Evolutionary conservation across 1,284 basidiomycete species (phyloP).

Genomic region (Cryptococcus sp.): DNA sequence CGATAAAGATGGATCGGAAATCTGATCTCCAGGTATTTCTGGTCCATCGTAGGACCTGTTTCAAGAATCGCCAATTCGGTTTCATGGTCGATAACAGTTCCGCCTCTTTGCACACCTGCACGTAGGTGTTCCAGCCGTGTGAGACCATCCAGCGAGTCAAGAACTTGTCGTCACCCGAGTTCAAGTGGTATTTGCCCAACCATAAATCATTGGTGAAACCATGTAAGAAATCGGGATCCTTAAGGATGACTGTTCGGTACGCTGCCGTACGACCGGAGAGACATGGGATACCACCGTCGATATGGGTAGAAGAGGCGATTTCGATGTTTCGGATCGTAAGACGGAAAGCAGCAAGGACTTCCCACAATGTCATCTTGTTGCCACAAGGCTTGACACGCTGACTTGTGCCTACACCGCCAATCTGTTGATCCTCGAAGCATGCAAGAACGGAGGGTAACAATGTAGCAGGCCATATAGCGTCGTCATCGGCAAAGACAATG

Average conservation of each 20-base stretch:
- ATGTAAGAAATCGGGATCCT: conserved; percentile 86
- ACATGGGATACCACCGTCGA: conserved; percentile 88
- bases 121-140: conserved; percentile 90
- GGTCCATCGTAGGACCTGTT: conserved; percentile 89
- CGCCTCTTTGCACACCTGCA: conserved; percentile 86
- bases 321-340: conserved; percentile 90
- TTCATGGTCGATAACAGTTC: conserved; percentile 92
- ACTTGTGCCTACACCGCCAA: conserved; percentile 86
- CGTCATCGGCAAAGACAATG: conserved; percentile 93
- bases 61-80: conserved; percentile 90
- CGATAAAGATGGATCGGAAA: conserved; percentile 81
- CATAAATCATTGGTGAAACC: conserved; percentile 92
- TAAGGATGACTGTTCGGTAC: conserved; percentile 87
- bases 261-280: conserved; percentile 88
- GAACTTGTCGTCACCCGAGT: conserved; percentile 91
- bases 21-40: conserved; percentile 91
- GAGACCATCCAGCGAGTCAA: conserved; percentile 94
- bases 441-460: conserved; percentile 80
- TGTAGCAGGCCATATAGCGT: conserved; percentile 90
- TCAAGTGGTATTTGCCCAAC: conserved; percentile 88
- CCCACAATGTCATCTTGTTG: conserved; percentile 82
- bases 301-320: conserved; percentile 81
- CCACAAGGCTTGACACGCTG: conserved; percentile 83
- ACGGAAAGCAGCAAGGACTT: conserved; percentile 86
- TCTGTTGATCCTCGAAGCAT: conserved; percentile 89